phyloP scores from a whole-genome alignment of 2,329 filamentous ascomycete genomes.

The Parascedosporium putredinis region DNA sequence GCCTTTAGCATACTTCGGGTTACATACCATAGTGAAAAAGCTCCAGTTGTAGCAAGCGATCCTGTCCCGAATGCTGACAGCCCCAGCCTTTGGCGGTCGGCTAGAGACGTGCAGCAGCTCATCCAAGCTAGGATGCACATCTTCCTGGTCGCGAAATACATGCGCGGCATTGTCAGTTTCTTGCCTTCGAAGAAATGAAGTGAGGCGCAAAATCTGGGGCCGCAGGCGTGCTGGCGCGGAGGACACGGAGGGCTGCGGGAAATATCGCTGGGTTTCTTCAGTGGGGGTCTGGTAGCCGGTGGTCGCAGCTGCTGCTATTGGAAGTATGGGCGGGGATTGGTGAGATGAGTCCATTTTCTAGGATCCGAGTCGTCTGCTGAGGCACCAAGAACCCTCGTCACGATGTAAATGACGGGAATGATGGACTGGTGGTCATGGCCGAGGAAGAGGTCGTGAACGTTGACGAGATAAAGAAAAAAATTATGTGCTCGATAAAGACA shows the following conservation, averaged over 20 bases:
- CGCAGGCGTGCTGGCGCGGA: background rate
- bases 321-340: background rate
- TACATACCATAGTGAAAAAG: constrained; percentile 55
- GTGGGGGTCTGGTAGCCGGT: background rate
- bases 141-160: background rate
- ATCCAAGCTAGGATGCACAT: constrained; percentile 17
- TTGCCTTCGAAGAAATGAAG: background rate
- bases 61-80: constrained; percentile 36
- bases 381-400: background rate
- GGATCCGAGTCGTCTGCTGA: background rate
- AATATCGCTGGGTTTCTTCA: background rate
- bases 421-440: background rate
- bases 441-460: background rate
- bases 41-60: constrained; percentile 56
- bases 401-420: background rate
- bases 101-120: constrained; percentile 23
- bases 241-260: background rate
- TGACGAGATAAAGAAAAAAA: background rate
- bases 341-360: background rate
- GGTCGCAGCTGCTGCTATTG: background rate
- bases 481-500: background rate
- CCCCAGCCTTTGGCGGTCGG: constrained; percentile 16
- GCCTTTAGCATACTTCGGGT: background rate
- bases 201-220: background rate
- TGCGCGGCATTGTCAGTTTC: background rate